Base-by-base conservation (phyloP, 2,329 filamentous ascomycete species). In the Colletotrichum sp. region DNA sequence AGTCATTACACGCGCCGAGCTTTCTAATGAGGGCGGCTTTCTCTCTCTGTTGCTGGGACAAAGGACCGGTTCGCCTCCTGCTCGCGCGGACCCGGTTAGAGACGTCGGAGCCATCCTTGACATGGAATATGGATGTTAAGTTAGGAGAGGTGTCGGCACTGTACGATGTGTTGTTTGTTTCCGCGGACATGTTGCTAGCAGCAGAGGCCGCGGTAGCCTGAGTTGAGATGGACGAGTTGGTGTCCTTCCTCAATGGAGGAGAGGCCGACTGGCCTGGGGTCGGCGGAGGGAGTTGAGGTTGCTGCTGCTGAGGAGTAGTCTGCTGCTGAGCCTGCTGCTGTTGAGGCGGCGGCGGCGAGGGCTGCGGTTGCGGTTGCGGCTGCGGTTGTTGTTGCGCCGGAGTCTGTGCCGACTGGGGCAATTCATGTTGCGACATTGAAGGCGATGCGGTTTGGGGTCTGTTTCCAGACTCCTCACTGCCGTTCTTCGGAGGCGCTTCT, bases 21-120 rank as follows among this genome's bases (percentile, higher is more conserved):
- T 92, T 92, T 79, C 90, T 85, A 77, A 92, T 92, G 73, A 92
- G 81, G 62, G 90, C 90, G 63, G 90, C 90, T 81, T 90, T 90
- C 79, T 92, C 89, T 81, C 90, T 87, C 79, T 91, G 91, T 77
- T 89, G 86, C 70, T 90, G 87, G 36, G 90, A 91, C 77, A 92
- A 85, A 77, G 90, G 90, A 57, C 90, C 90, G 77, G 90, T 92
- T 72, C 90, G 89, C 82, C 90, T 88, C 80, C 90, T 88, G 81
- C 89, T 92, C 77, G 89, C 86, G 79, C 90, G 89, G 79, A 89
- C 89, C 81, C 85, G 87, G 81, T 88, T 87, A 84, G 86, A 87
- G 81, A 89, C 84, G 82, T 90, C 89, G 82, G 86, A 85, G 77
- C 89, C 89, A 86, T 91, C 90, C 83, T 88, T 88, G 78, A 90